Base-by-base conservation (phyloP, 352 stramenopile genomes). In the Salisapilia sapeloensis region DNA sequence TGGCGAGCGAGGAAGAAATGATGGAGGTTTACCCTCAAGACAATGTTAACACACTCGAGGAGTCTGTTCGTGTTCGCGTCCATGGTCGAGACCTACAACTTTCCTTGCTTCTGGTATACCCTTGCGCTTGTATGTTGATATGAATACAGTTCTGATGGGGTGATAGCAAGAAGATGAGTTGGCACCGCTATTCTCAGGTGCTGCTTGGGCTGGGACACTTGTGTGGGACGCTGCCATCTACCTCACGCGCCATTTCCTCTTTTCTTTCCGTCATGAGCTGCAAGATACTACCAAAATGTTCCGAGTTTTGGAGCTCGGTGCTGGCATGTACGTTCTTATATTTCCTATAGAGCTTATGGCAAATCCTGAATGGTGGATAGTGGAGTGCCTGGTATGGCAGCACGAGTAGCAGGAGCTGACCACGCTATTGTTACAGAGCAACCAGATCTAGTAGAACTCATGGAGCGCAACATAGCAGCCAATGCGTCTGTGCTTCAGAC, bases 321-420 rank as follows among this genome's bases (percentile, higher is more conserved):
- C 67, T 21, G 71, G 71, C 40, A 80, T 84, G 71, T 87, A 60
- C 16, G 65, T 56, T 37, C 9, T n/a, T 32, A 6, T 11, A 24
- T 5, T 42, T 32, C 19, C 10, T 38, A 12, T 26, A 23, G n/a
- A n/a, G 12, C n/a, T 8, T 38, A 5, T 43, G 3, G 18, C 4
- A 37, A n/a, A 30, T 38, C 16, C 10, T 13, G 13, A 11, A 9
- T 9, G 9, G 15, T 38, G 20, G 7, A 29, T 31, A 66, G 71
- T 50, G 89, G 85, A 21, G 83, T 96, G 7, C 85, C 89, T 4
- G 84, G 83, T 12, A 96, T 97, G 82, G 74, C 90, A 2, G 75
- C 67, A 23, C 51, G 67, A n/a, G 46, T 91, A 8, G 50, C 90
- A 4, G 77, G 82, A n/a, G 62, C 63, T 0, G 59, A 60, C 17